Evolutionary conservation across 2,329 filamentous ascomycete genomes (phyloP), one percentile per base, ranked within the genome.

Genomic region (Lasiodiplodia hormozganensis): DNA sequence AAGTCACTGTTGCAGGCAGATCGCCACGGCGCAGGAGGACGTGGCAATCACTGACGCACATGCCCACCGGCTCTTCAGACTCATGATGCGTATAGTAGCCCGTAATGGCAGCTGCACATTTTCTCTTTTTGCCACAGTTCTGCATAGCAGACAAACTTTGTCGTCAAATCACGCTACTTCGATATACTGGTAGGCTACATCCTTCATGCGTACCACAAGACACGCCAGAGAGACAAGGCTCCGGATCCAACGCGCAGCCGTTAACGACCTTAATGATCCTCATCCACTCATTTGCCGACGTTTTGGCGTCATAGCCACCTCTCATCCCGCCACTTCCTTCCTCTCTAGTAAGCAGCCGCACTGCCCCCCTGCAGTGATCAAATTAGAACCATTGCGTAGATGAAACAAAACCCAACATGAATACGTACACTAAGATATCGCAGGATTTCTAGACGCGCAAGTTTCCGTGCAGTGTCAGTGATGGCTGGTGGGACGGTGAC

Each of bases 201-300:
- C 54, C 54, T 31, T 31, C 52, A 28, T 14, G 2, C 4, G 28
- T 38, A 21, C 7, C n/a, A 47, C 43, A 47, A 21, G 8, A 7
- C 7, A 21, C 43, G 11, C 14, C 2, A 3, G 40, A 43, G 14
- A 43, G 16, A 43, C 40, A 43, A 43, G 40, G 18, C 40, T 18
- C 3, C 16, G 14, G 16, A 7, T 1, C 6, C 6, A n/a, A 43
- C 16, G 2, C 14, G 14, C 43, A n/a, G n/a, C 18, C 18, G n/a
- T 47, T 47, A 21, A 11, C 4, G 16, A 57, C 54, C 34, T 57
- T 57, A n/a, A 57, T 57, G 54, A 57, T 57, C 54, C 54, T 57
- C 31, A 25, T 57, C 10, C 21, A 21, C 34, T n/a, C 34, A 12
- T 12, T n/a, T 16, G 28, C 16, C 23, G 25, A n/a, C 51, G 7